Evolutionary conservation across 2,329 filamentous ascomycete genomes (phyloP).

Genomic region (Penicillium verrucosum): DNA sequence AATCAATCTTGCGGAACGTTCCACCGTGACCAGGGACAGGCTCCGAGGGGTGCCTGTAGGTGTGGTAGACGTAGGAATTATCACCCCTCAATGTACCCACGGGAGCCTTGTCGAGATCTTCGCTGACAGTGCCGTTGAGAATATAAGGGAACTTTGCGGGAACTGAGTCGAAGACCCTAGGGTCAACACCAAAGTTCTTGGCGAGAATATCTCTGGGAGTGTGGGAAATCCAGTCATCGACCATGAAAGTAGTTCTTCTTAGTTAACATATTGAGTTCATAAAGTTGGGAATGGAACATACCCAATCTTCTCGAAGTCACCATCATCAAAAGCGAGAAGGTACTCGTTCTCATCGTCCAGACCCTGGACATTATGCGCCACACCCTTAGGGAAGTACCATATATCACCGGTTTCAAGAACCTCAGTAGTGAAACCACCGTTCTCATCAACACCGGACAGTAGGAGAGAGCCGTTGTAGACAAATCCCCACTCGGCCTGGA

Average conservation of each 20-base stretch:
- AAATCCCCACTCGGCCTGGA: conserved; percentile 64
- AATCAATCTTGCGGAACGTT: conserved; percentile 62
- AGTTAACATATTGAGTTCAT: background rate
- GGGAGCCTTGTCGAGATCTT: conserved; percentile 42
- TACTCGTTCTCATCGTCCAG: conserved; percentile 66
- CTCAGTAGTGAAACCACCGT: conserved; percentile 53
- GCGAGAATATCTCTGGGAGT: conserved; percentile 63
- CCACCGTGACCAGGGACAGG: conserved; percentile 61
- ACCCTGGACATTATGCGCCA: conserved; percentile 59
- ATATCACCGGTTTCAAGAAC: conserved; percentile 61
- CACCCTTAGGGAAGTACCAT: conserved; percentile 67
- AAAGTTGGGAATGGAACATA: conserved; percentile 29
- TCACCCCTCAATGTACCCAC: conserved; percentile 54
- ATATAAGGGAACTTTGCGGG: conserved; percentile 62
- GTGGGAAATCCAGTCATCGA: conserved; percentile 67
- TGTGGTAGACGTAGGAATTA: conserved; percentile 61
- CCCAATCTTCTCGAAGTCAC: conserved; percentile 63
- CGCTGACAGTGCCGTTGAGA: conserved; percentile 53
- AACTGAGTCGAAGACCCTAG: conserved; percentile 58
- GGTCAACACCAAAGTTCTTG: conserved; percentile 65
- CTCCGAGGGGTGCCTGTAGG: conserved; percentile 55
- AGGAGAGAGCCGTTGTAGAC: conserved; percentile 58
- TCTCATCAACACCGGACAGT: conserved; percentile 61
- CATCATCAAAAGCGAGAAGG: conserved; percentile 64
- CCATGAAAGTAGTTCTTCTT: conserved; percentile 64